phyloP scores from a whole-genome alignment of 257 asterid species.

The Phtheirospermum japonicum region DNA sequence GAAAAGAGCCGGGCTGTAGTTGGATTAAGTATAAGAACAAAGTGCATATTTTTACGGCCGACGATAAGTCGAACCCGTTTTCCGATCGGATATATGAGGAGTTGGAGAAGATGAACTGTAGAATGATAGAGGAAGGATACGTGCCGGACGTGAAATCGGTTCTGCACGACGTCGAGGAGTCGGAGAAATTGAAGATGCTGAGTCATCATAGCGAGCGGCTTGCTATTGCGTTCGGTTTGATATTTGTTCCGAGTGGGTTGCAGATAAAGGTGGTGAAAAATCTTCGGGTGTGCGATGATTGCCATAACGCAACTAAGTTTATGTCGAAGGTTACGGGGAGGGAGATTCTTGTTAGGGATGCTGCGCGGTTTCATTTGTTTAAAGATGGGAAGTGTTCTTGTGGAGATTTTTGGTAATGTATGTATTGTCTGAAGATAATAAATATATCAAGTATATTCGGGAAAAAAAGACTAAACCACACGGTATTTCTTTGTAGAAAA shows the following conservation, averaged over 20 bases:
- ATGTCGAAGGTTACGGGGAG: conserved; percentile 52
- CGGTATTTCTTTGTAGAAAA: too few relatives aligned
- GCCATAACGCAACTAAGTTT: conserved; percentile 61
- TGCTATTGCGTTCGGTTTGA: conserved; percentile 70
- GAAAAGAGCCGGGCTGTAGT: conserved; percentile 78
- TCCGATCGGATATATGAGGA: conserved; percentile 47
- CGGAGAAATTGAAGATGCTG: conserved; percentile 55
- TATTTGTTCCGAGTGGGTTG: conserved; percentile 48
- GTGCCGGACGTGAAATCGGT: conserved; percentile 59
- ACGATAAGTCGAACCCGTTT: conserved; percentile 62
- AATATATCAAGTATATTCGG: too few relatives aligned
- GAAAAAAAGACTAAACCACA: too few relatives aligned
- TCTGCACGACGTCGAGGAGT: conserved; percentile 64
- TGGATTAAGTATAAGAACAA: conserved; percentile 73
- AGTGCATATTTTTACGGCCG: conserved; percentile 61
- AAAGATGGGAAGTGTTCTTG: conserved; percentile 67
- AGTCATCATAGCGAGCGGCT: conserved; percentile 74
- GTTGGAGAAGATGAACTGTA: conserved; percentile 44
- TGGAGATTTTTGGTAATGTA: conserved; percentile 67
- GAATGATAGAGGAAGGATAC: conserved; percentile 55
- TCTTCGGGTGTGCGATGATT: conserved; percentile 61
- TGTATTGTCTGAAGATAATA: too few relatives aligned
- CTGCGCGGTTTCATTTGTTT: conserved; percentile 55
- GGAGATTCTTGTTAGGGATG: conserved; percentile 63
- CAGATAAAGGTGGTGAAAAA: conserved; percentile 63